Conservation (phyloP, 768 basidiomycete species). For the Boletus rubescentipes region DNA sequence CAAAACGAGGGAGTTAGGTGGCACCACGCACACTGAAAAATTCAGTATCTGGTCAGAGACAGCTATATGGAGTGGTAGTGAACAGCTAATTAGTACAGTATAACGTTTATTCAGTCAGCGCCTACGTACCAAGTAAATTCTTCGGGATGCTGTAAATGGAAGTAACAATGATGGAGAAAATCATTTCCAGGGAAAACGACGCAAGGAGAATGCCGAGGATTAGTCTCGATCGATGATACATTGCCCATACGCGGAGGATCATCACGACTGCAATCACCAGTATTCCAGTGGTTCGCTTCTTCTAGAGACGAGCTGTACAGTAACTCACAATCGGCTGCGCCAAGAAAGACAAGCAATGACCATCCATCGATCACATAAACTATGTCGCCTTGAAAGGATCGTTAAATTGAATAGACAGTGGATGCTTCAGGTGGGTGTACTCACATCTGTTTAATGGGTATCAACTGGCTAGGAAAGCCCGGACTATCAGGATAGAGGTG, state of each 20-base stretch:
- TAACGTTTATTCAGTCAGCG: neutral
- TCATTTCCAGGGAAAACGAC: neutral
- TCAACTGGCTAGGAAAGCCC: neutral
- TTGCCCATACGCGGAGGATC: slow-evolving; percentile 3
- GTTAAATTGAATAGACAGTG: neutral
- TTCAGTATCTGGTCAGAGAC: neutral
- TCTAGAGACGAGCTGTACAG: neutral
- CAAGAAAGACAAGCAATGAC: neutral
- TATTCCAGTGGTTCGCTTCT: neutral
- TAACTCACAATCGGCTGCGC: slow-evolving; percentile 8
- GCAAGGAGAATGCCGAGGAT: neutral
- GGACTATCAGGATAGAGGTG: neutral
- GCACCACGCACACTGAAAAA: neutral
- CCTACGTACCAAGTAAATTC: neutral
- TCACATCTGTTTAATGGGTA: neutral
- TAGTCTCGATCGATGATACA: neutral
- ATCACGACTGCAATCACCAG: neutral
- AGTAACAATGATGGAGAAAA: neutral
- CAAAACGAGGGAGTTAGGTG: neutral
- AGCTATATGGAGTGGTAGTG: neutral
- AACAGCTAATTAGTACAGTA: neutral
- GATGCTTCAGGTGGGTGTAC: neutral
- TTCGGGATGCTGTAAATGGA: neutral
- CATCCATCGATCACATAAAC: neutral
- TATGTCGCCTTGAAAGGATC: neutral